Base-by-base conservation (phyloP, 202 grass and related monocot genomes). In the Digitaria exilis region DNA sequence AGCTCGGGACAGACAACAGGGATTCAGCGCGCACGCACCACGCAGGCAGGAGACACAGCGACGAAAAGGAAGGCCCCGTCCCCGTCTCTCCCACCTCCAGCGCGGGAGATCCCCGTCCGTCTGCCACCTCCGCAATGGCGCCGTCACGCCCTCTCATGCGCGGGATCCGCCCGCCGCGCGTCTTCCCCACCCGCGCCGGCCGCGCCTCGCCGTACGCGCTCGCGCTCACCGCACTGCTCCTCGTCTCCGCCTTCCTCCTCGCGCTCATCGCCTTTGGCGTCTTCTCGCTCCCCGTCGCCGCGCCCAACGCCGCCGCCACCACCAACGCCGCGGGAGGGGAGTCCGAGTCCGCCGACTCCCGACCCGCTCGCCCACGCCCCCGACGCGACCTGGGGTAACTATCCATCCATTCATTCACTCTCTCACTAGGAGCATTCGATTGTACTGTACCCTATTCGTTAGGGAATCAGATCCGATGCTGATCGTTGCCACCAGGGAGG, bases 121-220 rank as follows among this genome's bases (percentile, higher is more conserved):
- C n/a, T n/a, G n/a, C 42, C 14, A 4, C 17, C 46, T 14, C 4
- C 7, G 35, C 30, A 94, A 94, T 97, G 94, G 66, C 85, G 42
- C 77, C 72, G 76, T 84, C 89, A 35, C 87, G 88, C 30, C 92
- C 95, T 37, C 87, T 91, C 86, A 95, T 91, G 92, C 81, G 90
- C 54, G 89, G 83, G 48, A 82, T 91, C 72, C 84, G 90, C 63
- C 92, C 84, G 64, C 71, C 90, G 13, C 82, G 76, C n/a, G 73
- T 94, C 66, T 95, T 91, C 75, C 79, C 64, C 17, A 63, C 58
- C 16, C 82, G 86, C 24, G 46, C 18, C 19, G 83, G 71, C 37
- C 81, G 82, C 39, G 43, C 87, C 37, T 93, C 87, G 44, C 87
- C 92, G 14, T 92, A 89, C 87, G 61, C 85, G 13, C 7, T 93